Evolutionary conservation across 352 stramenopile genomes (phyloP), one percentile per base, ranked within the genome.

Genomic region (Phytopythium ostracodes): DNA sequence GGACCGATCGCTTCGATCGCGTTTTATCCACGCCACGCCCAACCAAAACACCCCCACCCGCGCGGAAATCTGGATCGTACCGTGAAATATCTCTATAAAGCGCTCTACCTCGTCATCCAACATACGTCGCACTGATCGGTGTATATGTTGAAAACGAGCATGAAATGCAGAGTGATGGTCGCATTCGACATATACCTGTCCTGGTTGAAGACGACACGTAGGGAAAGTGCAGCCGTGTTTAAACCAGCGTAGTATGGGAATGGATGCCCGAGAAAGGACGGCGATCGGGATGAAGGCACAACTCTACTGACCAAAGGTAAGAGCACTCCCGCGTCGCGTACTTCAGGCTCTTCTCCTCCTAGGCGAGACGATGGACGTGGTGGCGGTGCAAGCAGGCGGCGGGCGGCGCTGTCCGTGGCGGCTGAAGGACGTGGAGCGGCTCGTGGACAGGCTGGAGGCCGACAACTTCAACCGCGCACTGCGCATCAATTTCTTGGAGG

Each of bases 391-490:
- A 18, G 18, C 40, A 18, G 43, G 42, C 42, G 42, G 20, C 18
- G 18, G 0, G 42, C 42, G 42, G 42, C n/a, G 43, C 43, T 22
- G 6, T 47, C 9, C 50, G 50, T 24, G 29, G 50, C 50, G 50
- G 35, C 50, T 40, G 18, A 56, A 56, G 50, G 50, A 56, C 29
- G 50, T 18, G 50, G 50, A 35, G 18, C 20, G 27, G 25, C 17
- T 25, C 7, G 50, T 59, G 31, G 56, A 31, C 24, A 40, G 46
- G n/a, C 58, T 69, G 27, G 51, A 69, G 52, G 35, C 56, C 20
- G 59, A 62, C 44, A 69, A 69, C 22, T 76, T 76, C 57, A 74
- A 76, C 60, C 60, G 67, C 42, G 67, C 69, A 58, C 63, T 76
- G 67, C 67, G 70, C 6, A 74, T 75, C 46, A 66, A 72, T 42